Evolutionary conservation across 2,329 filamentous ascomycete species (phyloP), one percentile per base, ranked within the genome.

Genomic region (Aspergillus piperis): DNA sequence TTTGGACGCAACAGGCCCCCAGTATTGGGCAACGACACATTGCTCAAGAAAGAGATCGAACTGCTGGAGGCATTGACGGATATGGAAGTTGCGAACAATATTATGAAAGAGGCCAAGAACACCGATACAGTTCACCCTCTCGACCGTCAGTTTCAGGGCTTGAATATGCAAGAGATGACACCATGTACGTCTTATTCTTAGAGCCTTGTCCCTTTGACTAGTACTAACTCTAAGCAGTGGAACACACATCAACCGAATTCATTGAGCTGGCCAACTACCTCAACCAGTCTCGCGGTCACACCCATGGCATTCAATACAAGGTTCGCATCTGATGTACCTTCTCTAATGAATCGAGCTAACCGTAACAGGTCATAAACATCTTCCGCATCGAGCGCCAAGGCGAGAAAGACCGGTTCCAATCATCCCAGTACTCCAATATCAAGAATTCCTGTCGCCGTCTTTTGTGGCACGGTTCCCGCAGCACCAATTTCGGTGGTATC

Each of bases 401-500:
- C 44, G 92, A 96, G 75, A 76, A 80, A 6, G 83, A 87, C 1
- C 88, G 90, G 1, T 93, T 94, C 69, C 75, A 86, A 4, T 76
- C 83, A 44, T 86, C 83, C 47, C 56, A 73, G 7, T 88, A 82
- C 61, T 75, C 84, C 21, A 82, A 79, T 2, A 69, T 83, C 51
- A 72, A 81, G 8, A 78, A 82, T n/a, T 84, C 84, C 51, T 85
- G 95, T 71, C 86, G 89, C 23, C 86, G 90, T 17, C 85, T 96
- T 1, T 82, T 96, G 2, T 96, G 92, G 92, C 92, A 96, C 72
- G 92, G 92, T 15, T 93, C 90, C 15, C 87, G 91, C 36, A 84
- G 83, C 32, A 95, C 90, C 55, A 96, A 96, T 73, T 96, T 88
- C 66, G 91, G 89, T 70, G 92, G 92, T 70, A 96, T 96, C 61